Percentiles rank a stretch among this genome's conserved stretches.
Evolutionary conservation across 176 grass and related monocot species (phyloP).

Genomic region (Zoysia japonica): DNA sequence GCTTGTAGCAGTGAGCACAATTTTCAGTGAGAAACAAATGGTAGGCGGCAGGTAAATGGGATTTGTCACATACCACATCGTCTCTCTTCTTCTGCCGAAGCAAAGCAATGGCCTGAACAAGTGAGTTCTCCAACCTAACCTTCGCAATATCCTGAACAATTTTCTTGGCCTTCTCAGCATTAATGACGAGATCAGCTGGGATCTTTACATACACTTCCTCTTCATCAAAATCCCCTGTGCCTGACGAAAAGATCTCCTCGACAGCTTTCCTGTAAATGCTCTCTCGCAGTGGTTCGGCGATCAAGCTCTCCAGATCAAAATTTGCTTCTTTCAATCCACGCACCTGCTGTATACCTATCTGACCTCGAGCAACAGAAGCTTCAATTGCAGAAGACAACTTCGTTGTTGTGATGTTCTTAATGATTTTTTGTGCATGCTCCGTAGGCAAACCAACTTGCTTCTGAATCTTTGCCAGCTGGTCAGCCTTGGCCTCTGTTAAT

Average conservation of each 20-base stretch:
- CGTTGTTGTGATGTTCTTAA: conserved; percentile 87
- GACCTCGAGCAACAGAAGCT: conserved; percentile 73
- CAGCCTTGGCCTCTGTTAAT: conserved; percentile 78
- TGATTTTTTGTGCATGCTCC: conserved; percentile 91
- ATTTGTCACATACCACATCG: conserved; percentile 60
- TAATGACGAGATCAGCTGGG: conserved; percentile 80
- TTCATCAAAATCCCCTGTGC: conserved; percentile 87
- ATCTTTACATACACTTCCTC: conserved; percentile 75
- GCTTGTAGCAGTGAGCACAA: conserved; percentile 11
- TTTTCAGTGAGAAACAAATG: not conserved
- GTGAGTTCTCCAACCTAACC: conserved; percentile 65
- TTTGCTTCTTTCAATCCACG: conserved; percentile 77
- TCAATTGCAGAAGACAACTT: conserved; percentile 86
- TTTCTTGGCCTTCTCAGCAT: conserved; percentile 73
- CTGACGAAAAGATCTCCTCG: conserved; percentile 84
- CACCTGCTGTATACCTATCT: conserved; percentile 81
- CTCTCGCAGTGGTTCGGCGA: conserved; percentile 71
- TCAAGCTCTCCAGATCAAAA: conserved; percentile 73
- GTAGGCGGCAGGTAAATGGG: not conserved
- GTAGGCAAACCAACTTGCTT: conserved; percentile 84
- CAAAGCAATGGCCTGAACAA: conserved; percentile 82
- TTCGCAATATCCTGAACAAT: conserved; percentile 76
- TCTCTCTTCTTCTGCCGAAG: conserved; percentile 84
- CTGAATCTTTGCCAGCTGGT: conserved; percentile 88
- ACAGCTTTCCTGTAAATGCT: conserved; percentile 77